Conservation (phyloP, 352 stramenopile species). For the Globisporangium polare region DNA sequence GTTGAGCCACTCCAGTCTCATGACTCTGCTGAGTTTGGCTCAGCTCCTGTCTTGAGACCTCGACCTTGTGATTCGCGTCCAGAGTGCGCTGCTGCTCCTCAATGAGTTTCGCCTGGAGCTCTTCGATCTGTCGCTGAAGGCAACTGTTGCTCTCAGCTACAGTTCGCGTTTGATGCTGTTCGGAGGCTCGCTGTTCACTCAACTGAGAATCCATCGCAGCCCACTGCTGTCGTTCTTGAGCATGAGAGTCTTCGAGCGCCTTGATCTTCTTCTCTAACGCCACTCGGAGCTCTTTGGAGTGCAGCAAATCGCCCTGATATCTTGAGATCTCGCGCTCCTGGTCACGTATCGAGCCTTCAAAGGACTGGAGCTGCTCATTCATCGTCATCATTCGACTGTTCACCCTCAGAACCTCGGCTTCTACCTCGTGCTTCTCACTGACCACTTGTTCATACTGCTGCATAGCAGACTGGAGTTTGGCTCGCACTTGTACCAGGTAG, state of each 20-base stretch:
- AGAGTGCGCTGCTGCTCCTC: slow-evolving; percentile 17
- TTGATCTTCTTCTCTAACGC: slow-evolving; percentile 23
- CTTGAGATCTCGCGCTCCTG: slow-evolving; percentile 25
- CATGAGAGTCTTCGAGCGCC: slow-evolving; percentile 13
- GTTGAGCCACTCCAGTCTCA: slow-evolving; percentile 16
- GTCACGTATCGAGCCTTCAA: slow-evolving; percentile 25
- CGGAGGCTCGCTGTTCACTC: slow-evolving; percentile 21
- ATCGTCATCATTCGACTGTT: slow-evolving; percentile 38
- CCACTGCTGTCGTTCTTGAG: slow-evolving; percentile 30
- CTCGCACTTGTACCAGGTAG: slow-evolving; percentile 18
- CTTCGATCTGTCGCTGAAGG: slow-evolving; percentile 22
- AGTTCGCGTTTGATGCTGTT: slow-evolving; percentile 1
- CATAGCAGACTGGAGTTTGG: slow-evolving; percentile 16
- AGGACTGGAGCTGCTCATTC: slow-evolving; percentile 27
- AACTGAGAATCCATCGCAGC: slow-evolving; percentile 22
- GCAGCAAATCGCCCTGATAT: slow-evolving; percentile 31
- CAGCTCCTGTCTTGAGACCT: slow-evolving; percentile 19
- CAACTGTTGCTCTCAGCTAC: slow-evolving; percentile 23
- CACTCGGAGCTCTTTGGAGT: slow-evolving; percentile 24
- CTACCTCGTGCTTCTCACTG: slow-evolving; percentile 37
- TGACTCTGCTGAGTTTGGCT: slow-evolving; percentile 8
- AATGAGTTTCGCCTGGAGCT: slow-evolving; percentile 27
- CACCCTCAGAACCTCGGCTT: slow-evolving; percentile 37
- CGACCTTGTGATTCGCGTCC: slow-evolving; percentile 11
- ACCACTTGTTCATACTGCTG: slow-evolving; percentile 15